Evolutionary conservation across 2,329 filamentous ascomycete species (phyloP), one percentile per base, ranked within the genome.

Genomic region (Fusarium drepaniforme): DNA sequence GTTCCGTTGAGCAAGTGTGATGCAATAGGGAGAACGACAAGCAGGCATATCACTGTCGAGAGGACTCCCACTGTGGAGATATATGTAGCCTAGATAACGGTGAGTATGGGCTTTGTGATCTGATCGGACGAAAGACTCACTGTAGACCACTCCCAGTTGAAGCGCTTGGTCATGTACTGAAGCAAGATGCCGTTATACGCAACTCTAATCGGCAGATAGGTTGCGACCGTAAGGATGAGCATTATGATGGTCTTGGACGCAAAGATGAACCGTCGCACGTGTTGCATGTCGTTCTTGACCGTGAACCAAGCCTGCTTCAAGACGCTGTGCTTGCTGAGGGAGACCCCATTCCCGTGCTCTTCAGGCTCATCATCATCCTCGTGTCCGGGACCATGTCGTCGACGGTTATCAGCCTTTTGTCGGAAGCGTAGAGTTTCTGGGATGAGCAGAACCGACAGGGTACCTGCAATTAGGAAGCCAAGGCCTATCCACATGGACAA

Each of bases 121-220:
- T 15, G 15, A 9, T 5, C 5, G 18, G 1, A 16, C 0, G 12
- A 11, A 7, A 33, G 18, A 21, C 80, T 65, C 70, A 85, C 84
- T 64, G 81, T 81, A 46, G 83, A 84, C 85, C 86, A 87, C 9
- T 83, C 84, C 83, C 88, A 87, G 35, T 80, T 62, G 77, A 88
- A 90, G 8, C 88, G 84, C 58, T 85, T 87, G 1, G 86, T 87
- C 64, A 87, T 83, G 75, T 90, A 90, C 75, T 91, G 90, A 3
- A 90, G 75, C 8, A 89, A 68, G 25, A 83, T 82, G 28, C 82
- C 79, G 0, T 81, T 46, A 7, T 84, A 64, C 11, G 81, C 78
- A 16, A 84, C 78, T 1, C 78, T 76, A 18, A 85, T 70, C 1
- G 81, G 77, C 11, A 68, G 73, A n/a, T 67, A 78, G n/a, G 77